phyloP scores from a whole-genome alignment of 345 rosid species.

The Boechera stricta region DNA sequence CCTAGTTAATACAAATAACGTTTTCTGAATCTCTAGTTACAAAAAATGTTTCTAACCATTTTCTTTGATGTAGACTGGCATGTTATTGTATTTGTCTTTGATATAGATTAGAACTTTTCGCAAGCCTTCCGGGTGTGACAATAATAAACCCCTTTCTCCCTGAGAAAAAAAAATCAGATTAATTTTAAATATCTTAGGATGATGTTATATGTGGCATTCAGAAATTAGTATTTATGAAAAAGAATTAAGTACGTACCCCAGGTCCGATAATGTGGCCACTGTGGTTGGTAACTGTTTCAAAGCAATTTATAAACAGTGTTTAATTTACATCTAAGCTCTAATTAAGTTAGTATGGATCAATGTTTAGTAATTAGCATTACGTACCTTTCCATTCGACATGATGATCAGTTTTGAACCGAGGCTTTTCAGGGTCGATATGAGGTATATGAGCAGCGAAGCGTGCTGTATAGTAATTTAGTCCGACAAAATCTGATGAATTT shows the following conservation, averaged over 20 bases:
- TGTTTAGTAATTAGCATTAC: neutral
- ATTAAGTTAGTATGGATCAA: neutral
- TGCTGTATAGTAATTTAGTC: conserved; percentile 43
- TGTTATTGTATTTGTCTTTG: conserved; percentile 45
- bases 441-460: conserved; percentile 31
- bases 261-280: conserved; percentile 41
- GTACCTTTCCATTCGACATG: conserved; percentile 43
- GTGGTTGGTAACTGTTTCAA: conserved; percentile 41
- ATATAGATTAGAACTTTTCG: conserved; percentile 42
- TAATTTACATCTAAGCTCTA: conserved; percentile 6
- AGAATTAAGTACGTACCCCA: conserved; percentile 31
- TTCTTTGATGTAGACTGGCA: conserved; percentile 45
- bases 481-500: conserved; percentile 45
- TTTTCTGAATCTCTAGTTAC: neutral
- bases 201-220: neutral
- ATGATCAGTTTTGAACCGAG: conserved; percentile 46
- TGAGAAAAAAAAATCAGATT: neutral
- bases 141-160: conserved; percentile 31
- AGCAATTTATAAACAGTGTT: conserved; percentile 17
- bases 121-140: conserved; percentile 43
- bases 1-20: neutral
- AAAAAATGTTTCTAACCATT: conserved; percentile 32
- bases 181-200: neutral
- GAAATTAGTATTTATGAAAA: neutral
- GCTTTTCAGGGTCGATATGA: conserved; percentile 36